phyloP scores from a whole-genome alignment of 1,139 yeast genomes.

The Saccharomycopsis crataegensis region DNA sequence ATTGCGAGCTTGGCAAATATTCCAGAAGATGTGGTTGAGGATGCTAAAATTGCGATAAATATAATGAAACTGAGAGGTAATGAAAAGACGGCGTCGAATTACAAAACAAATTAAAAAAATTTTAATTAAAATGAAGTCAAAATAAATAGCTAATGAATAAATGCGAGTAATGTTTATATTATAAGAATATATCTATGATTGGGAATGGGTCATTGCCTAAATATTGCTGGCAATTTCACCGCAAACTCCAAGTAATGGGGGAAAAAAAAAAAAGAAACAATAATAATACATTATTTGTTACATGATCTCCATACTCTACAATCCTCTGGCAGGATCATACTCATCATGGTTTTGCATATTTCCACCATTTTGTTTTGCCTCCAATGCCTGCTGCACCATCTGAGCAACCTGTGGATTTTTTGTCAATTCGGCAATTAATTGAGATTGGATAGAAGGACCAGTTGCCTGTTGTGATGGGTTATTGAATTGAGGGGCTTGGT shows the following conservation, averaged over 20 bases:
- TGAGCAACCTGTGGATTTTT: conserved; percentile 18
- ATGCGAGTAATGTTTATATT: neutral
- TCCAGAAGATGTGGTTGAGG: conserved; percentile 50
- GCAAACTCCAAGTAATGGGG: neutral
- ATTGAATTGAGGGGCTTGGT: too few relatives aligned
- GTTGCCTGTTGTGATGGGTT: neutral
- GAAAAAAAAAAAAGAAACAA: neutral
- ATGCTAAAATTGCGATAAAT: conserved; percentile 32
- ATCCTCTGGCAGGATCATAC: neutral
- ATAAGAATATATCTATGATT: neutral
- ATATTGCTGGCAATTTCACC: neutral
- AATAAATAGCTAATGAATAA: neutral
- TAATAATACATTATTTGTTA: neutral
- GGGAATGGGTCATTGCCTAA: neutral
- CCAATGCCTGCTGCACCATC: conserved; percentile 9
- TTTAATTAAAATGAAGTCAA: neutral
- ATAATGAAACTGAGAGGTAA: neutral
- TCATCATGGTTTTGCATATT: neutral
- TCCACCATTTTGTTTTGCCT: conserved; percentile 17
- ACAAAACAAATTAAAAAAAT: neutral
- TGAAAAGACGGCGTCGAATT: neutral
- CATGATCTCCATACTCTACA: neutral
- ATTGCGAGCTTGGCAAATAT: conserved; percentile 84
- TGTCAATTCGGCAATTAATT: conserved; percentile 13
- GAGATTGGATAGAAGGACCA: neutral